These are phyloP conservation scores for Boletus rubescentipes DNA, from an alignment of 768 basidiomycete genomes.

Conservation along the genomic window DNA sequence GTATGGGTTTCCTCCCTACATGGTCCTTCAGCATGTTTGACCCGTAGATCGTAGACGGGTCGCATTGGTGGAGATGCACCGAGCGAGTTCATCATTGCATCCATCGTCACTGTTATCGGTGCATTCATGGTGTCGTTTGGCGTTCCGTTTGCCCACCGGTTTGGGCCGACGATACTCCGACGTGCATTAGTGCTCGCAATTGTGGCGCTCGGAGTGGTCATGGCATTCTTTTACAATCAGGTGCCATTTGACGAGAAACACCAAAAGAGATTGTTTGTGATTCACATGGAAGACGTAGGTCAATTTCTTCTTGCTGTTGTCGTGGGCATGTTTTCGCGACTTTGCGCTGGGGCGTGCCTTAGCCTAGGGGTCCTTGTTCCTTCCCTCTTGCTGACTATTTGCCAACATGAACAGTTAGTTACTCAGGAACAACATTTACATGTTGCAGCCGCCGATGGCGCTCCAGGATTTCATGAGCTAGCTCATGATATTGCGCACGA, in stretches of 20 bases:
- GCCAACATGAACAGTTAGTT: slow-evolving; percentile 50
- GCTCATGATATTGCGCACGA: slow-evolving; percentile 57
- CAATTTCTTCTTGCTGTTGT: background rate
- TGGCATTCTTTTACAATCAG: slow-evolving; percentile 60
- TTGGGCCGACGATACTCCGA: slow-evolving; percentile 43
- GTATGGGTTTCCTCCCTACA: slow-evolving; percentile 37
- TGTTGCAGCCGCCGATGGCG: slow-evolving; percentile 78
- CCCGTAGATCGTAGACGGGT: slow-evolving; percentile 57
- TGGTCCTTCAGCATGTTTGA: slow-evolving; percentile 3
- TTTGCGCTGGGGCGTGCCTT: background rate
- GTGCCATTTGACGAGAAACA: slow-evolving; percentile 80
- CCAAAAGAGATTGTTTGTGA: slow-evolving; percentile 81
- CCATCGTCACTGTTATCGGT: slow-evolving; percentile 60
- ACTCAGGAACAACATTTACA: slow-evolving; percentile 73
- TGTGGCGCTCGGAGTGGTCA: slow-evolving; percentile 45
- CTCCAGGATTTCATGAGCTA: slow-evolving; percentile 69
- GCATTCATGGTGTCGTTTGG: slow-evolving; percentile 58
- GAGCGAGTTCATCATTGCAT: slow-evolving; percentile 85
- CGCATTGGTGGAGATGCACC: slow-evolving; percentile 81
- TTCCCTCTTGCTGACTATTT: background rate
- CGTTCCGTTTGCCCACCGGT: slow-evolving; percentile 75
- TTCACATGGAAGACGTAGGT: slow-evolving; percentile 85
- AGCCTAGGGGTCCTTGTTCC: too few species aligned
- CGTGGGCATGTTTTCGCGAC: background rate
- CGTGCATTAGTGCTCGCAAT: slow-evolving; percentile 44